Percentiles rank a stretch among this genome's conserved stretches.
Conservation (phyloP, 2,329 filamentous ascomycete species). For the Aciculosporium take region DNA sequence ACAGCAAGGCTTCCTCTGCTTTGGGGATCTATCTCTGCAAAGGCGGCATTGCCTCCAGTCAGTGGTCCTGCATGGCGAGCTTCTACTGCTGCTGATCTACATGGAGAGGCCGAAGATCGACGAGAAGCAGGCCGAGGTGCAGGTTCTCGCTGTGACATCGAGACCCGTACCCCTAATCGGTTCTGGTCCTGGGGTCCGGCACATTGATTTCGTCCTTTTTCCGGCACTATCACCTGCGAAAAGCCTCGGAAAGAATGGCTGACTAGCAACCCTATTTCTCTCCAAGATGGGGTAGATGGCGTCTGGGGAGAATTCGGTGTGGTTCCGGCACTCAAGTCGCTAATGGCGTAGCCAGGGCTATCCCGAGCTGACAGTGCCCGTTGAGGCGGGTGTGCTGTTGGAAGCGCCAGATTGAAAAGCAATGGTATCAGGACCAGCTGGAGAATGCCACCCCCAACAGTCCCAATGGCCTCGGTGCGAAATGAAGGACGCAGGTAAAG, state of each 20-base stretch:
- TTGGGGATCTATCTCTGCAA: slow-evolving; percentile 11
- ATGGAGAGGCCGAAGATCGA: slow-evolving; percentile 31
- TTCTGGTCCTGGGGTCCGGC: slow-evolving; percentile 35
- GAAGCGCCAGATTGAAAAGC: slow-evolving; percentile 20
- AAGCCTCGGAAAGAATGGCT: slow-evolving; percentile 12
- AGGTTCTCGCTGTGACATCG: slow-evolving; percentile 32
- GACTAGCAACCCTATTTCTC: slow-evolving; percentile 11
- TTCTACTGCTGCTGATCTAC: slow-evolving; percentile 19
- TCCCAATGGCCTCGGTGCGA: slow-evolving; percentile 11
- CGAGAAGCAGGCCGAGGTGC: slow-evolving; percentile 41
- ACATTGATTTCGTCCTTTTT: slow-evolving; percentile 36
- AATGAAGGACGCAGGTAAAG: slow-evolving; percentile 2
- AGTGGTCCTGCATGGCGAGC: slow-evolving; percentile 12
- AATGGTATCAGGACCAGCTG: slow-evolving; percentile 17
- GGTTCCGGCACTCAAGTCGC: slow-evolving; percentile 19
- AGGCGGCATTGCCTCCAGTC: slow-evolving; percentile 11
- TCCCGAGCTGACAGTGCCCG: slow-evolving; percentile 19
- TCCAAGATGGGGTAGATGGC: slow-evolving; percentile 21
- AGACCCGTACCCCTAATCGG: slow-evolving; percentile 42
- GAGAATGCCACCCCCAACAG: slow-evolving; percentile 22
- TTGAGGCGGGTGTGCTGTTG: slow-evolving; percentile 19
- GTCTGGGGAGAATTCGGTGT: slow-evolving; percentile 22
- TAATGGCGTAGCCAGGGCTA: slow-evolving; percentile 18
- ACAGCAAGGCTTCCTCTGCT: slow-evolving; percentile 12
- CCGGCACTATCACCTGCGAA: slow-evolving; percentile 10